Evolutionary conservation across 2,329 filamentous ascomycete genomes (phyloP).

Genomic region (Fusarium sp.): DNA sequence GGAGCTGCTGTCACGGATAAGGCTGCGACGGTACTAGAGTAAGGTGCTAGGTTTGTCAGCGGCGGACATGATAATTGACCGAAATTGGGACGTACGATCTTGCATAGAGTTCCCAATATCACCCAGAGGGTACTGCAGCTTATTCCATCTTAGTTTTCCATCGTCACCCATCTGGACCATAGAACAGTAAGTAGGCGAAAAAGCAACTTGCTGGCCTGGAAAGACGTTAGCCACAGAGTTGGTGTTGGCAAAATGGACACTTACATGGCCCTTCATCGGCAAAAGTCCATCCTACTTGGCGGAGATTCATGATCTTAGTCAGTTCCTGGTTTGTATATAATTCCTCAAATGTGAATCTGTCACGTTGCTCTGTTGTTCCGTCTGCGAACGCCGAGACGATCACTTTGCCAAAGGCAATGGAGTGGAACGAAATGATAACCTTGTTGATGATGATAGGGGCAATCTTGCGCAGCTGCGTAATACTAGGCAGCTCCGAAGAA

Average conservation of each 20-base stretch:
- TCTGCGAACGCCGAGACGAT: constrained; percentile 84
- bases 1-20: constrained; percentile 69
- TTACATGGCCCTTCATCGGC: constrained; percentile 75
- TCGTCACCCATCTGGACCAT: constrained; percentile 72
- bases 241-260: constrained; percentile 37
- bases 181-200: constrained; percentile 74
- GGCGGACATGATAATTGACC: background rate
- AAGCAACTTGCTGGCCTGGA: constrained; percentile 71
- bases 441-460: constrained; percentile 81
- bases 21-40: constrained; percentile 73
- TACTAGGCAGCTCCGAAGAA: constrained; percentile 52
- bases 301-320: constrained; percentile 77
- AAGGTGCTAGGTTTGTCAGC: constrained; percentile 60
- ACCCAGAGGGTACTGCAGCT: constrained; percentile 64
- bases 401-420: constrained; percentile 79
- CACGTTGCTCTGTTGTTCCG: constrained; percentile 85
- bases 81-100: constrained; percentile 60
- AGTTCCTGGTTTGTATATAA: constrained; percentile 76
- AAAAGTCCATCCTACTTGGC: constrained; percentile 85
- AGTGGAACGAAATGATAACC: constrained; percentile 77
- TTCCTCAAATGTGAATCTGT: constrained; percentile 80
- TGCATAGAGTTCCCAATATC: constrained; percentile 65
- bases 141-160: constrained; percentile 72
- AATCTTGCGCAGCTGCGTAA: constrained; percentile 71
- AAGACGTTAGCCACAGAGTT: constrained; percentile 31